These are phyloP conservation scores for Fusarium lyarnte DNA, from an alignment of 2,329 filamentous ascomycete genomes.

Conservation along the genomic window DNA sequence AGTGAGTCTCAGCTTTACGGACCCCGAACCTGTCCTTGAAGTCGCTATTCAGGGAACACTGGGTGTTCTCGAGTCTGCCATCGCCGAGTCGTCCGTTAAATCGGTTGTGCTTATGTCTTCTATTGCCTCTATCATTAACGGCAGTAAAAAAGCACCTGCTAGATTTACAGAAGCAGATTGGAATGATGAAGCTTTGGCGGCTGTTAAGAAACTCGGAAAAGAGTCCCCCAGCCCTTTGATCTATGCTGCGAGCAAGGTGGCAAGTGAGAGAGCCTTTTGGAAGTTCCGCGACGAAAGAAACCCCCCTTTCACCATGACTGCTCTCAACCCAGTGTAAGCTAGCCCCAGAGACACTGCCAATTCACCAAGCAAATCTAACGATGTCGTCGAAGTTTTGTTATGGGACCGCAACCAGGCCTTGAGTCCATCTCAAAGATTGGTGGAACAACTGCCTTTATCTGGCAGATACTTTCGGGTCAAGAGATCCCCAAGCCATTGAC, in stretches of 20 bases:
- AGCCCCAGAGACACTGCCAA: accelerated
- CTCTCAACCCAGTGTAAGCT: conserved; percentile 38
- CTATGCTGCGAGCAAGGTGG: conserved; percentile 37
- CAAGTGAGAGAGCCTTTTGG: conserved; percentile 39
- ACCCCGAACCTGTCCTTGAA: conserved; percentile 34
- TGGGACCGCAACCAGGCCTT: conserved; percentile 35
- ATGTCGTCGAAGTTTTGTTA: conserved; percentile 30
- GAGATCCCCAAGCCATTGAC: conserved; percentile 33
- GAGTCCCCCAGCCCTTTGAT: conserved; percentile 28
- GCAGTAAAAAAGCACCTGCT: conserved; percentile 2
- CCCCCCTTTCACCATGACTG: conserved; percentile 36
- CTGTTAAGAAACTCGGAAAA: conserved; percentile 36
- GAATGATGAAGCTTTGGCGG: conserved; percentile 28
- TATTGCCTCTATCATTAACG: conserved; percentile 23
- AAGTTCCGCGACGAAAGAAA: conserved; percentile 34
- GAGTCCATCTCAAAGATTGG: conserved; percentile 35
- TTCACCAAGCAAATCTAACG: neutral
- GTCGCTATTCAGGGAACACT: conserved; percentile 33
- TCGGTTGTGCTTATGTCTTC: conserved; percentile 42
- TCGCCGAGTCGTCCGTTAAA: conserved; percentile 34
- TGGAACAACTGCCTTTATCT: conserved; percentile 35
- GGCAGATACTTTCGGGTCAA: conserved; percentile 35
- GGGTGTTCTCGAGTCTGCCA: conserved; percentile 34
- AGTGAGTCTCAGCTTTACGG: conserved; percentile 34
- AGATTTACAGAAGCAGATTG: conserved; percentile 39